A percentile compares a stretch with the other conserved stretches of the same genome.
Evolutionary conservation across 1,284 basidiomycete genomes (phyloP).

Genomic region (Rhizoctonia solani): DNA sequence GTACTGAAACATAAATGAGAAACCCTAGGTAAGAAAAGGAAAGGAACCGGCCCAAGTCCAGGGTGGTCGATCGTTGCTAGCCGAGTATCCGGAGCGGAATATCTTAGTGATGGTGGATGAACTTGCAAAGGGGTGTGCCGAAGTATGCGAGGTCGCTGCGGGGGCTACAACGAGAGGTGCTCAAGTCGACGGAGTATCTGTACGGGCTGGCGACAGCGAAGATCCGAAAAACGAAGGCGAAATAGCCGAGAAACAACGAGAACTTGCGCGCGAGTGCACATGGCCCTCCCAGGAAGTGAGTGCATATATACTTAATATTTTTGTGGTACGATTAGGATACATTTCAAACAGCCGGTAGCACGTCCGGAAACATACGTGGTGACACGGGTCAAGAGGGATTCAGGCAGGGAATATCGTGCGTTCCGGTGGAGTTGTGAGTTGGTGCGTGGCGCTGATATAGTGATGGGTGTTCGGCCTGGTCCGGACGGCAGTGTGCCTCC

Average conservation of each 20-base stretch:
- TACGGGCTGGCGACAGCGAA: background rate
- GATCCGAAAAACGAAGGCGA: background rate
- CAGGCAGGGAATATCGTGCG: constrained; percentile 13
- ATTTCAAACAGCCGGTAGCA: constrained; percentile 44
- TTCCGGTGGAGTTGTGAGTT: background rate
- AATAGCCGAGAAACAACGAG: background rate
- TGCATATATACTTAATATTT: constrained; percentile 25
- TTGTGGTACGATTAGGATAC: constrained; percentile 27
- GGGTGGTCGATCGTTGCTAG: background rate
- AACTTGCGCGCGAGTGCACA: background rate
- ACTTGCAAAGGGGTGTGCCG: constrained; percentile 61
- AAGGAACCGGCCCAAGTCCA: no score
- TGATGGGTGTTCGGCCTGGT: no score
- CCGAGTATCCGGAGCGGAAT: constrained; percentile 58
- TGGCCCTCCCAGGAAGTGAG: constrained; percentile 13
- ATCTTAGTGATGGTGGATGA: constrained; percentile 66
- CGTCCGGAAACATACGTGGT: constrained; percentile 27
- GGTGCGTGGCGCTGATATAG: background rate
- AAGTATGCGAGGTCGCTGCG: constrained; percentile 65
- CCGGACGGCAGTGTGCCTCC: constrained; percentile 55
- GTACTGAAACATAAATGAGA: constrained; percentile 10
- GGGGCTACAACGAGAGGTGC: constrained; percentile 60
- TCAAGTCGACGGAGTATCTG: constrained; percentile 4
- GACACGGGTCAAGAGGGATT: constrained; percentile 9
- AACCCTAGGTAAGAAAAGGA: background rate